phyloP scores from a whole-genome alignment of 257 asterid species.

The Nicotiana sylvestris region DNA sequence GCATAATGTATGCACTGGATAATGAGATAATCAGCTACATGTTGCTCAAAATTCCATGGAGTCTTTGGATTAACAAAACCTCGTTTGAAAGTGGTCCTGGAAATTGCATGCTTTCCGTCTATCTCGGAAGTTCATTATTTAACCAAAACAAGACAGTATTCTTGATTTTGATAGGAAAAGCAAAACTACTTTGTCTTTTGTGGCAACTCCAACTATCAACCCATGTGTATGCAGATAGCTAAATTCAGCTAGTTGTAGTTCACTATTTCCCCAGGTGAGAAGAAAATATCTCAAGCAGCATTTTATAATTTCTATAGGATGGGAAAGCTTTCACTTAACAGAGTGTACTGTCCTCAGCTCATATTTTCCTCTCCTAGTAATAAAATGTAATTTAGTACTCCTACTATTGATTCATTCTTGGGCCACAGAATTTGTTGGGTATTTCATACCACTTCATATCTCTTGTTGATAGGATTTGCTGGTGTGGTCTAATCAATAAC shows the following conservation, averaged over 20 bases:
- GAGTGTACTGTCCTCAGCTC: not conserved
- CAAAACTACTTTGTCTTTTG: not conserved
- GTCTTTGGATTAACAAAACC: not conserved
- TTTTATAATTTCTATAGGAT: not conserved
- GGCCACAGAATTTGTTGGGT: not conserved
- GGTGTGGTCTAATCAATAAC: not conserved
- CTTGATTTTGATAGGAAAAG: not conserved
- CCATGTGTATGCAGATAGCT: not conserved
- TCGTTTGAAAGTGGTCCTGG: not conserved
- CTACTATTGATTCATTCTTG: not conserved
- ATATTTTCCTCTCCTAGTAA: not conserved
- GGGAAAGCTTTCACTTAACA: not conserved
- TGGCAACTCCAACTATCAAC: not conserved
- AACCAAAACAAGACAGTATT: not conserved
- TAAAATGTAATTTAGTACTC: not conserved
- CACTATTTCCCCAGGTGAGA: not conserved
- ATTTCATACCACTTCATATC: not conserved
- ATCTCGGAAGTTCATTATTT: not conserved
- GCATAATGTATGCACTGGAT: not conserved
- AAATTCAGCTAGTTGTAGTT: not conserved
- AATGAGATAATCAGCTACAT: not conserved
- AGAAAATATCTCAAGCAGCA: not conserved
- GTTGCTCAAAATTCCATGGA: not conserved
- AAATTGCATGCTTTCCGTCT: not conserved
- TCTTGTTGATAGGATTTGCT: not conserved